These are phyloP conservation scores for Scopulariopsis brevicaulis DNA, from an alignment of 2,329 filamentous ascomycete species.

Conservation along the genomic window DNA sequence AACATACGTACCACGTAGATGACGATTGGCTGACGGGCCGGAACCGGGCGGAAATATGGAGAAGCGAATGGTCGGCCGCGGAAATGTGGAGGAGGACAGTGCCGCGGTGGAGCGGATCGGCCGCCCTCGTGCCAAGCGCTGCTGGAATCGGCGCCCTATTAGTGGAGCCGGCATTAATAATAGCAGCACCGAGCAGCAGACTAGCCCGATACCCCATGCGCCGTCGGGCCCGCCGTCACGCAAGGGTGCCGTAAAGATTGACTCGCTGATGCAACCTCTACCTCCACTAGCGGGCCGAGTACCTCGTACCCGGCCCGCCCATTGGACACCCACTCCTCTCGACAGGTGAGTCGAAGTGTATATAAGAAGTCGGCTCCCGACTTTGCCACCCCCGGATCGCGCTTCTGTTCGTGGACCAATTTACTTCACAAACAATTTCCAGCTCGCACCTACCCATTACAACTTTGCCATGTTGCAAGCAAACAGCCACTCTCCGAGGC, in stretches of 20 bases:
- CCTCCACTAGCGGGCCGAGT: neutral
- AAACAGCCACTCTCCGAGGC: neutral
- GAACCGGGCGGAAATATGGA: neutral
- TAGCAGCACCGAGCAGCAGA: neutral
- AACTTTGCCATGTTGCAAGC: slow-evolving; percentile 1
- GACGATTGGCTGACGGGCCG: neutral
- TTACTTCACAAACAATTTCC: neutral
- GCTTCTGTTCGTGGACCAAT: neutral
- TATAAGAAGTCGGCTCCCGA: slow-evolving; percentile 2
- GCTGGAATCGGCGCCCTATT: neutral
- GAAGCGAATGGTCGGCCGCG: neutral
- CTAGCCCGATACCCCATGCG: neutral
- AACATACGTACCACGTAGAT: neutral
- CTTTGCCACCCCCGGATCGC: slow-evolving; percentile 2
- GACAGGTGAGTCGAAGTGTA: neutral
- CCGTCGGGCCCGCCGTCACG: slow-evolving; percentile 1
- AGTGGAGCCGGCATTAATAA: slow-evolving; percentile 3
- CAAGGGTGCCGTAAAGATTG: slow-evolving; percentile 1
- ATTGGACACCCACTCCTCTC: neutral
- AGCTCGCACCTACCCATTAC: neutral
- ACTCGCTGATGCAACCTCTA: neutral
- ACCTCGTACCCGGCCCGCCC: neutral
- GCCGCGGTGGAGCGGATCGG: neutral
- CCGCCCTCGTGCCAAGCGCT: neutral
- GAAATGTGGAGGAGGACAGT: neutral